Percentiles rank a stretch among this genome's conserved stretches.
Conservation (phyloP, 495 filamentous ascomycete genomes). For the Penicillium lagena region DNA sequence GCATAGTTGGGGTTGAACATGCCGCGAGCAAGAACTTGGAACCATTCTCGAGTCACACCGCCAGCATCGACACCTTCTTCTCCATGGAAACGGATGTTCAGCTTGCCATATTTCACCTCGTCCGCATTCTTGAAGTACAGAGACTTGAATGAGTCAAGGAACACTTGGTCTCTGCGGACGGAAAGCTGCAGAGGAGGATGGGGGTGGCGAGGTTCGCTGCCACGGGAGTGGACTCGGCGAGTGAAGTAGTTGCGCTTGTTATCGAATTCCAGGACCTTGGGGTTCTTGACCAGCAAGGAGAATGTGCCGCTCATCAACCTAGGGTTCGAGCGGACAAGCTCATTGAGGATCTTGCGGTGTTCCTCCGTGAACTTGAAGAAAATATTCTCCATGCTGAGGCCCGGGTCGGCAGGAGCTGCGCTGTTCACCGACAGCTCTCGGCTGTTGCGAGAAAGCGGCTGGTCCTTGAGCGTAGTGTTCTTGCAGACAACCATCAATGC, state of each 20-base stretch:
- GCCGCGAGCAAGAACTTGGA: conserved; percentile 91
- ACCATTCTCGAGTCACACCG: conserved; percentile 98
- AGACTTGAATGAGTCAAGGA: conserved; percentile 95
- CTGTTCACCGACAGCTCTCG: conserved; percentile 71
- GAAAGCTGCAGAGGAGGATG: conserved; percentile 78
- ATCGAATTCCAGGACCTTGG: conserved; percentile 97
- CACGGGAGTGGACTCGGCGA: conserved; percentile 78
- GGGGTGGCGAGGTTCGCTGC: conserved; percentile 54
- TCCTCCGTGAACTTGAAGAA: conserved; percentile 99
- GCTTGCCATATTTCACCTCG: conserved; percentile 96
- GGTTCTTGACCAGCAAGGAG: conserved; percentile 92
- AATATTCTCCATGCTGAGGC: conserved; percentile 70
- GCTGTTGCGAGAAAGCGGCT: conserved; percentile 46
- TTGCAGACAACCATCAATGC: conserved; percentile 99
- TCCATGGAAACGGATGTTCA: conserved; percentile 94
- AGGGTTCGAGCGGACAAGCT: conserved; percentile 92
- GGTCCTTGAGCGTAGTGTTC: conserved; percentile 77
- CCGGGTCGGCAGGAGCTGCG: conserved; percentile 58
- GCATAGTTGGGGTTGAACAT: conserved; percentile 99
- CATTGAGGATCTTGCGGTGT: conserved; percentile 96
- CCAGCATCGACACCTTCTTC: conserved; percentile 98
- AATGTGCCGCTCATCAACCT: conserved; percentile 98
- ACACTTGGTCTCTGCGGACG: conserved; percentile 90
- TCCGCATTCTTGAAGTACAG: conserved; percentile 91
- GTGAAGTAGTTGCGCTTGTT: conserved; percentile 99